phyloP scores from a whole-genome alignment of 1,139 yeast genomes.

The Saccharomyces hybrid region DNA sequence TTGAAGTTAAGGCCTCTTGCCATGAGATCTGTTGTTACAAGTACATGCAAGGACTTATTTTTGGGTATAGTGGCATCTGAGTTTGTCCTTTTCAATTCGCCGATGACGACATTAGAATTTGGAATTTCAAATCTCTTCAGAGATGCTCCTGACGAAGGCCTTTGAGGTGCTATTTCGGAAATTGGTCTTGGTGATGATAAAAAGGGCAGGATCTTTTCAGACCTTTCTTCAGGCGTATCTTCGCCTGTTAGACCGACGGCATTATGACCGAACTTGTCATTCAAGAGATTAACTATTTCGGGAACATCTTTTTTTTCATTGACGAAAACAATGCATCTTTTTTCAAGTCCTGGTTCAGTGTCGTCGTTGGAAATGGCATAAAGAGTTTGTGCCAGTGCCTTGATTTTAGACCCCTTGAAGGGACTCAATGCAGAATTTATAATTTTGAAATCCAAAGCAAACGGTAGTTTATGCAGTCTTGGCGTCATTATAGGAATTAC shows the following conservation, averaged over 20 bases:
- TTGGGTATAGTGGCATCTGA: conserved; percentile 30
- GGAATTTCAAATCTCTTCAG: conserved; percentile 23
- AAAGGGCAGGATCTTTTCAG: conserved; percentile 51
- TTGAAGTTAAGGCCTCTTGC: conserved; percentile 88
- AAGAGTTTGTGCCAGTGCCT: conserved; percentile 81
- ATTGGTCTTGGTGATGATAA: conserved; percentile 46
- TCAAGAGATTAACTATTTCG: conserved; percentile 48
- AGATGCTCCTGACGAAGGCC: conserved; percentile 10
- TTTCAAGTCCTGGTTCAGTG: conserved; percentile 67
- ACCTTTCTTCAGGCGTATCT: conserved; percentile 52
- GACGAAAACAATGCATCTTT: conserved; percentile 78
- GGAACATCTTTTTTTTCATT: conserved; percentile 62
- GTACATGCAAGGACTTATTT: conserved; percentile 41
- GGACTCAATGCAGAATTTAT: conserved; percentile 72
- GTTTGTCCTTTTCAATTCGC: conserved; percentile 1
- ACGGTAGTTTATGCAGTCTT: conserved; percentile 73
- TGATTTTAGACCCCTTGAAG: conserved; percentile 71
- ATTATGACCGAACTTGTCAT: conserved; percentile 49
- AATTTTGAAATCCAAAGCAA: conserved; percentile 60
- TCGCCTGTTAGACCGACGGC: conserved; percentile 61
- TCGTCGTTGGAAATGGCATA: conserved; percentile 83
- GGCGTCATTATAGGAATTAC: conserved; percentile 74
- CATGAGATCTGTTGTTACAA: conserved; percentile 83
- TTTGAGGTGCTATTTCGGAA: conserved; percentile 7
- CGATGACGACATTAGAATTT: conserved; percentile 24